Base-by-base conservation (phyloP, 2,329 filamentous ascomycete species). In the Cercospora janseana region DNA sequence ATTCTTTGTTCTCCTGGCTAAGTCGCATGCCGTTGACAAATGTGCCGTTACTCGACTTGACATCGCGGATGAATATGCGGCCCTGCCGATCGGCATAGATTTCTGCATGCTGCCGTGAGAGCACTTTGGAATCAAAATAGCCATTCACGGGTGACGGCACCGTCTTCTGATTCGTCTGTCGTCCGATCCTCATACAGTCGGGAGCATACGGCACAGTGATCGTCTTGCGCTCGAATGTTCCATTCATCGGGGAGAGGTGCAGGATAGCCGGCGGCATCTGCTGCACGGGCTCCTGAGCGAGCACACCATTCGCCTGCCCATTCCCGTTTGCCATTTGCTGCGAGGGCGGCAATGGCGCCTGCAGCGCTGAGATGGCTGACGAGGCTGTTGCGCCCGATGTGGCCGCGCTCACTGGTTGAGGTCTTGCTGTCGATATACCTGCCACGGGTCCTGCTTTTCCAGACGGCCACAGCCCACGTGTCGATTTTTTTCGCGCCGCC, bases 31-130 rank as follows among this genome's bases (percentile, higher is more conserved):
- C 90, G 64, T 98, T 98, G 60, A 98, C 92, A 70, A 98, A 98
- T 1, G 93, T 98, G 51, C 93, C 93, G 67, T 98, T 98, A 31
- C 93, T 98, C 0, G 93, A 97, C 71, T 97, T 98, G 62, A 98
- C 87, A 71, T 98, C 93, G 51, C 91, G 83, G 60, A 98, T 97
- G 80, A 85, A 97, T 34, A 98, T 86, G 67, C 95, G 95, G 20
- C 64, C 65, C 47, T 64, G 59, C 56, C 87, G 84, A 46, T 88
- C 85, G 10, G 93, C 90, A 83, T 90, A 97, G 28, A 98, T 87
- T 69, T 98, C 93, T 27, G 93, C 93, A 69, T 98, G 93, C 67
- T 96, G 90, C 62, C 93, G 81, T 29, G 93, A 97, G 18, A 98
- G 79, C 20, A 98, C 93, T 71, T 98, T 98, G 44, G 92, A 97